Percentiles rank a stretch among this genome's conserved stretches.
These are phyloP conservation scores for Monosporascus sp. DNA, from an alignment of 2,329 filamentous ascomycete species.

Conservation along the genomic window DNA sequence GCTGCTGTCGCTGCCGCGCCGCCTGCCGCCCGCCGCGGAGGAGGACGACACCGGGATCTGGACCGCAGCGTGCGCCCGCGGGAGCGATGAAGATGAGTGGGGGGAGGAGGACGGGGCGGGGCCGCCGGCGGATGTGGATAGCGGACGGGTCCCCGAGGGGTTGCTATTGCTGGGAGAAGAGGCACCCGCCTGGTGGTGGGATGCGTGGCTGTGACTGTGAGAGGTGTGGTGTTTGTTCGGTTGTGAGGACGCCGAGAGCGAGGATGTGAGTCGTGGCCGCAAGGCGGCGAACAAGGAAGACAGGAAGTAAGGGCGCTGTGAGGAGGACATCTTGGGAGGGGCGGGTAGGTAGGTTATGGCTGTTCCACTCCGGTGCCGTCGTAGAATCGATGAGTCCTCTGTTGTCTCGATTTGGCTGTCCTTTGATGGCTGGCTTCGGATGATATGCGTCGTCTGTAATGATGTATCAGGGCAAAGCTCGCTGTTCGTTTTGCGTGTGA, in stretches of 20 bases:
- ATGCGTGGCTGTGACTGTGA: neutral
- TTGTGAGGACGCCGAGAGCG: constrained; percentile 23
- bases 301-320: constrained; percentile 29
- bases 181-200: neutral
- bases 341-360: too few relatives aligned
- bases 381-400: too few relatives aligned
- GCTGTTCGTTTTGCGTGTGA: too few relatives aligned
- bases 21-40: constrained; percentile 26
- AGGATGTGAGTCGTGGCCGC: constrained; percentile 19
- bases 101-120: neutral
- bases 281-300: constrained; percentile 30
- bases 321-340: constrained; percentile 20
- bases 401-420: too few relatives aligned
- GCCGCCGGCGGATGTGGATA: constrained; percentile 14
- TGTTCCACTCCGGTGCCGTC: too few relatives aligned
- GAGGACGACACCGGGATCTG: constrained; percentile 16
- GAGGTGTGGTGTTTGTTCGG: constrained; percentile 23
- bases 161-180: constrained; percentile 2
- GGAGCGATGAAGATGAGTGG: neutral
- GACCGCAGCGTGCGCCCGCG: constrained; percentile 11
- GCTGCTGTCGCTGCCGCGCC: constrained; percentile 69
- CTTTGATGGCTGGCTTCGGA: too few relatives aligned
- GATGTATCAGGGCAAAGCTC: too few relatives aligned
- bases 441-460: too few relatives aligned
- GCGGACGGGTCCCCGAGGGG: constrained; percentile 11